A percentile compares a stretch with the other conserved stretches of the same genome.
Evolutionary conservation across 495 filamentous ascomycete genomes (phyloP).

Genomic region (Paragyromitra xinjiangensis): DNA sequence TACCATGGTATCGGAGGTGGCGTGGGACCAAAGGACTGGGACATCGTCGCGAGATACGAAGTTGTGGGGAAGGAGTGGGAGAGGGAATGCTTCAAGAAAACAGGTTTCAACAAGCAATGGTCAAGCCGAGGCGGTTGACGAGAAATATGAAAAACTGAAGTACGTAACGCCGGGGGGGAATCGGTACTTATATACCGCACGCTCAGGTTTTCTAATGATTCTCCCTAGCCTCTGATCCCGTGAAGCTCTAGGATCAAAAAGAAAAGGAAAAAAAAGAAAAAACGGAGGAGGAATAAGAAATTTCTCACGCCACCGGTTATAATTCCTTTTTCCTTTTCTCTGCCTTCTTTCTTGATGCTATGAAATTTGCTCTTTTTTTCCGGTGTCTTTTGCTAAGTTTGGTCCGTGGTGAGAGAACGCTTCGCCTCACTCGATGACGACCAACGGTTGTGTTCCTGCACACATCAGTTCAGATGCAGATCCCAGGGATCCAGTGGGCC

Average conservation of each 20-base stretch:
- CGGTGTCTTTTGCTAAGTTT: constrained; percentile 23
- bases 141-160: constrained; percentile 16
- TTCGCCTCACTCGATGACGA: constrained; percentile 48
- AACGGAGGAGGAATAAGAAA: constrained; percentile 38
- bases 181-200: constrained; percentile 47
- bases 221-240: constrained; percentile 27
- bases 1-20: constrained; percentile 54
- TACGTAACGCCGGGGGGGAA: constrained; percentile 40
- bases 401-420: constrained; percentile 18
- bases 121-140: neutral
- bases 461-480: constrained; percentile 51
- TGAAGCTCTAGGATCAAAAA: constrained; percentile 36
- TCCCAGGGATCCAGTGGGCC: constrained; percentile 42
- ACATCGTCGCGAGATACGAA: constrained; percentile 30
- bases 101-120: constrained; percentile 13
- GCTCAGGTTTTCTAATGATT: constrained; percentile 10
- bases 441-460: constrained; percentile 46
- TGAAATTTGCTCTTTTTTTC: constrained; percentile 20
- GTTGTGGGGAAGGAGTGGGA: constrained; percentile 7
- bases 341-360: constrained; percentile 14
- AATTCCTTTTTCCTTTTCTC: constrained; percentile 24
- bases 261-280: constrained; percentile 24
- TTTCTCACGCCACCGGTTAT: constrained; percentile 33
- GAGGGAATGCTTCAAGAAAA: constrained; percentile 7
- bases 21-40: constrained; percentile 19